Evolutionary conservation across 140 eudicot species (phyloP).

Genomic region (Anethum foeniculum): DNA sequence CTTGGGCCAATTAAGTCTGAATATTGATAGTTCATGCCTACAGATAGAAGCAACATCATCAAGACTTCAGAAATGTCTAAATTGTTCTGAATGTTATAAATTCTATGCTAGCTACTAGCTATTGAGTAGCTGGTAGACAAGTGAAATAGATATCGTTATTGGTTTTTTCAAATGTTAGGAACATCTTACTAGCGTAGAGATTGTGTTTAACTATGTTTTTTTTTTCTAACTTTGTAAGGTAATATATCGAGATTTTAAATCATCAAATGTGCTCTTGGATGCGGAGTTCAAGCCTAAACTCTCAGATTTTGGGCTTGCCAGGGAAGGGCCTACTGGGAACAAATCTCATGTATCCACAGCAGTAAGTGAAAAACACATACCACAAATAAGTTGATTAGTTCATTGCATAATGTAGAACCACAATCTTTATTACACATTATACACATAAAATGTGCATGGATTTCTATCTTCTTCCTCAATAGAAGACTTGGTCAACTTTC

Average conservation of each 20-base stretch:
- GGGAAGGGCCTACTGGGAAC: slow-evolving; percentile 87
- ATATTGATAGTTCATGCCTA: not conserved
- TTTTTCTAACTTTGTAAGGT: slow-evolving; percentile 39
- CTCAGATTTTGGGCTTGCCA: slow-evolving; percentile 92
- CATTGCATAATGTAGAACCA: not conserved
- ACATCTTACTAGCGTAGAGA: not conserved
- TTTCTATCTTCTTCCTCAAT: not conserved
- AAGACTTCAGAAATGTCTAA: not conserved
- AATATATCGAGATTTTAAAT: slow-evolving; percentile 83
- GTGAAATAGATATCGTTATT: not conserved
- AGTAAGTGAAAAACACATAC: slow-evolving; percentile 33
- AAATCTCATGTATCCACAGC: slow-evolving; percentile 76
- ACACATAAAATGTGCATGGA: no score
- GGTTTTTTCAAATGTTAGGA: not conserved
- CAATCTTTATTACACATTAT: not conserved
- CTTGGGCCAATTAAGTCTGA: not conserved
- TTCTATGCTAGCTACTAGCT: not conserved
- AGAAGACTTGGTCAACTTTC: not conserved
- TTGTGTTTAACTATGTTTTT: not conserved
- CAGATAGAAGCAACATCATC: not conserved
- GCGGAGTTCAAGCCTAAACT: slow-evolving; percentile 67
- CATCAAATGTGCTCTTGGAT: slow-evolving; percentile 82
- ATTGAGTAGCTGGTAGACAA: not conserved
- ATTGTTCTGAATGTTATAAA: not conserved
- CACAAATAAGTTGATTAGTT: not conserved